These are phyloP conservation scores for Hygrophorus pudorinus DNA, from an alignment of 768 basidiomycete genomes.

Conservation along the genomic window DNA sequence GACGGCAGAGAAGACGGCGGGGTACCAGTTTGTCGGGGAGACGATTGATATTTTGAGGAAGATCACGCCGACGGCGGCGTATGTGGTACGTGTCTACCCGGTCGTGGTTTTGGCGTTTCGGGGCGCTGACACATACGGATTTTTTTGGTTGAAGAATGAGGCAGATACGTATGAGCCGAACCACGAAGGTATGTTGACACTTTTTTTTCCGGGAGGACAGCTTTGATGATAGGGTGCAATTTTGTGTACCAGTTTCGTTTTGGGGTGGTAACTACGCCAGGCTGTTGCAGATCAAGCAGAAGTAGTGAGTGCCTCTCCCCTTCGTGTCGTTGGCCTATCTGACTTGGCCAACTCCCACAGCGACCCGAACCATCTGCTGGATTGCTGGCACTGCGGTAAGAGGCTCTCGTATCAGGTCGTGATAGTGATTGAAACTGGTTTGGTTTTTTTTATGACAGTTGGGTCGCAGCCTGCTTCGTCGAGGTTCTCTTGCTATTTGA, in stretches of 20 bases:
- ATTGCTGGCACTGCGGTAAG: constrained; percentile 43
- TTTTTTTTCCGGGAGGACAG: too few relatives aligned
- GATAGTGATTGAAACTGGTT: neutral
- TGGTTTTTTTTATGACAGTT: constrained; percentile 15
- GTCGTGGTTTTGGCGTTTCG: neutral
- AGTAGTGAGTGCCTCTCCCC: constrained; percentile 28
- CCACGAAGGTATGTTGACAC: constrained; percentile 25
- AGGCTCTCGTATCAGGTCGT: neutral
- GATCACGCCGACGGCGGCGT: constrained; percentile 36
- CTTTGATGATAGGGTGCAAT: too few relatives aligned
- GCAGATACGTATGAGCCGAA: constrained; percentile 40
- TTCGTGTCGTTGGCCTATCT: neutral
- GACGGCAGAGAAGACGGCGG: constrained; percentile 20
- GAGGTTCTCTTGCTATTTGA: constrained; percentile 25
- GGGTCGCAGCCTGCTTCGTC: constrained; percentile 25
- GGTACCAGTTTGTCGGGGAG: constrained; percentile 24
- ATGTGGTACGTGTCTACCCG: constrained; percentile 24
- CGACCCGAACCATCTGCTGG: constrained; percentile 35
- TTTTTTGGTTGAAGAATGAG: constrained; percentile 26
- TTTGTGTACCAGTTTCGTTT: constrained; percentile 14
- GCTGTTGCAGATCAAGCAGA: constrained; percentile 31
- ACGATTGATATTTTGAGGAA: constrained; percentile 30
- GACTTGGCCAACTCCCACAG: constrained; percentile 15
- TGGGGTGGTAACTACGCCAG: constrained; percentile 35
- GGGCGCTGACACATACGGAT: neutral